These are phyloP conservation scores for Shiraia bambusicola DNA, from an alignment of 2,329 filamentous ascomycete genomes.

Conservation along the genomic window DNA sequence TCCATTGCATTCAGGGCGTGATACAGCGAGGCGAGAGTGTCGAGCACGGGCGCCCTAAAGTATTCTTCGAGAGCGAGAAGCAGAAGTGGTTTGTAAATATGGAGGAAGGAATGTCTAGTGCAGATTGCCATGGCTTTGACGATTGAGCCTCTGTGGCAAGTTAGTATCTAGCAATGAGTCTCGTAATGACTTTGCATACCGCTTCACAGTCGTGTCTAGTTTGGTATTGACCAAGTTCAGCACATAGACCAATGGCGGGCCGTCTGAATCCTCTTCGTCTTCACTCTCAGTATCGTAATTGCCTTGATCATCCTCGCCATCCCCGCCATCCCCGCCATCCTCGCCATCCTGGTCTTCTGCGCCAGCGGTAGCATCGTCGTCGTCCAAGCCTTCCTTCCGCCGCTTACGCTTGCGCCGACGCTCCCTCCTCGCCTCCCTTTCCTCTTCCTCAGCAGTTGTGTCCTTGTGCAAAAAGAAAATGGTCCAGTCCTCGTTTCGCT, in stretches of 20 bases:
- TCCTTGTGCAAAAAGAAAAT: conserved; percentile 99
- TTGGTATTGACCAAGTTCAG: conserved; percentile 98
- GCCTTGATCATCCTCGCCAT: conserved; percentile 46
- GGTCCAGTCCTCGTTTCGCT: conserved; percentile 95
- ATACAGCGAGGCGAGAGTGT: conserved; percentile 86
- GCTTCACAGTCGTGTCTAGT: conserved; percentile 86
- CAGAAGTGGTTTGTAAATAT: conserved; percentile 97
- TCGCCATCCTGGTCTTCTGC: conserved; percentile 36
- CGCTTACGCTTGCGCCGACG: conserved; percentile 55
- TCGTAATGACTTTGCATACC: conserved; percentile 43
- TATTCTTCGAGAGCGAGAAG: conserved; percentile 93
- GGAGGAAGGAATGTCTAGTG: conserved; percentile 92
- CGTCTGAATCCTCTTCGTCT: conserved; percentile 64
- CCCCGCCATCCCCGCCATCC: conserved; percentile 35
- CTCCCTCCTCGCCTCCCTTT: conserved; percentile 59
- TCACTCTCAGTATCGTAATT: conserved; percentile 55
- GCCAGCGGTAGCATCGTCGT: conserved; percentile 40
- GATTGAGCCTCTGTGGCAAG: conserved; percentile 70
- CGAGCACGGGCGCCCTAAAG: conserved; percentile 85
- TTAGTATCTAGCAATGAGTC: conserved; percentile 10
- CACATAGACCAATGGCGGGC: conserved; percentile 92
- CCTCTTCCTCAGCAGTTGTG: conserved; percentile 77
- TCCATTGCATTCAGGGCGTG: conserved; percentile 96
- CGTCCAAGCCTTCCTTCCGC: conserved; percentile 44
- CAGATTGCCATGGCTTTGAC: conserved; percentile 99